Conservation (phyloP, 2,329 filamentous ascomycete genomes). For the Zymoseptoria brevis region DNA sequence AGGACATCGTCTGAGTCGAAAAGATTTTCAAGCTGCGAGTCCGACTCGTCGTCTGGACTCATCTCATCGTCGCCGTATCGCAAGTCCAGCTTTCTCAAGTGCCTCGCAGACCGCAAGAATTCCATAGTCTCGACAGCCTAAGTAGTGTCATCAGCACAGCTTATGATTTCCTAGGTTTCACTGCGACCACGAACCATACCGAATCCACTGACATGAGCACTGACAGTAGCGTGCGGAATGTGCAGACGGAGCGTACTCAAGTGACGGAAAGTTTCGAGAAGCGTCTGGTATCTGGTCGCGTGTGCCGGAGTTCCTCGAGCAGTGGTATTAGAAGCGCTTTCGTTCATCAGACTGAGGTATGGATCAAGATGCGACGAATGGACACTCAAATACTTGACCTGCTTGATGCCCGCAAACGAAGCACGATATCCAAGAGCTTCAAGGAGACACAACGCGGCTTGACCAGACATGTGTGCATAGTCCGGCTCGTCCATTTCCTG, state of each 20-base stretch:
- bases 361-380: constrained; percentile 11
- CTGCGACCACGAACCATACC: background rate
- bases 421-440: constrained; percentile 14
- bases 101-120: constrained; percentile 6
- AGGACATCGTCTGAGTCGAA: constrained; percentile 10
- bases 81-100: constrained; percentile 9
- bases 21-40: constrained; percentile 6
- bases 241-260: constrained; percentile 9
- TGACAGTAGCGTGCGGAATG: constrained; percentile 9
- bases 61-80: constrained; percentile 14
- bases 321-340: background rate
- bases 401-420: constrained; percentile 10
- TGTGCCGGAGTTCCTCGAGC: background rate
- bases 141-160: background rate
- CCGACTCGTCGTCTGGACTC: constrained; percentile 7
- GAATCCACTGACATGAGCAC: constrained; percentile 1
- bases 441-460: constrained; percentile 12
- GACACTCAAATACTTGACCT: constrained; percentile 7
- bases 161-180: background rate
- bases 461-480: constrained; percentile 5
- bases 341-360: constrained; percentile 1
- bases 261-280: constrained; percentile 7
- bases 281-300: constrained; percentile 2
- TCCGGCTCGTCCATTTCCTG: constrained; percentile 7
- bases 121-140: constrained; percentile 7